Evolutionary conservation across 495 filamentous ascomycete species (phyloP).

Genomic region (Neurospora hispaniola): DNA sequence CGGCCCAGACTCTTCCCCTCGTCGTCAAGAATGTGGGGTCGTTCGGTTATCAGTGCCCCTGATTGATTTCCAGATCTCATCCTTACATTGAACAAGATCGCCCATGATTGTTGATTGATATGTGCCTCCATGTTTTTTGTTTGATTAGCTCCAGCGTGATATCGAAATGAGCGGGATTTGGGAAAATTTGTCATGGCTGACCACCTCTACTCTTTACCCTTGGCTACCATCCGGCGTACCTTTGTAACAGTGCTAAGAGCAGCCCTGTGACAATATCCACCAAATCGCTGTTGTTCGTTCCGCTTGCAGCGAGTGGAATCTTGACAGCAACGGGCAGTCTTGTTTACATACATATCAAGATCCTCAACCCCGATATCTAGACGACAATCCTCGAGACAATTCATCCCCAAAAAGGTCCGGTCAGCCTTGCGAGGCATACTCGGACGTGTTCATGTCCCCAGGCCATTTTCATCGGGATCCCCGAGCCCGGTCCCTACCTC

Average conservation of each 20-base stretch:
- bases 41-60: background rate
- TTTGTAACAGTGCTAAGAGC: background rate
- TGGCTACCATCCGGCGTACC: background rate
- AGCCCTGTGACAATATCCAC: background rate
- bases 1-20: background rate
- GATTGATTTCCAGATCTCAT: background rate
- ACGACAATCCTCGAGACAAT: background rate
- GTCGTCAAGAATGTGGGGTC: background rate
- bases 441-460: background rate
- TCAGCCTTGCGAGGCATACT: background rate
- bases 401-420: background rate
- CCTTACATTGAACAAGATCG: background rate
- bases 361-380: background rate
- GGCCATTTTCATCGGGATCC: background rate
- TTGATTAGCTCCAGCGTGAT: background rate
- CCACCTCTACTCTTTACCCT: background rate
- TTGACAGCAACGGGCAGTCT: background rate
- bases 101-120: background rate
- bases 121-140: background rate
- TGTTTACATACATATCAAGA: background rate
- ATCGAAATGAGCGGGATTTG: background rate
- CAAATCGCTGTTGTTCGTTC: background rate
- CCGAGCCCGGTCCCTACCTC: background rate
- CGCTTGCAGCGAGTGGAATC: background rate
- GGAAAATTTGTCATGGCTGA: background rate